phyloP scores from a whole-genome alignment of 2,329 filamentous ascomycete species.

The Pyrenophora teres region DNA sequence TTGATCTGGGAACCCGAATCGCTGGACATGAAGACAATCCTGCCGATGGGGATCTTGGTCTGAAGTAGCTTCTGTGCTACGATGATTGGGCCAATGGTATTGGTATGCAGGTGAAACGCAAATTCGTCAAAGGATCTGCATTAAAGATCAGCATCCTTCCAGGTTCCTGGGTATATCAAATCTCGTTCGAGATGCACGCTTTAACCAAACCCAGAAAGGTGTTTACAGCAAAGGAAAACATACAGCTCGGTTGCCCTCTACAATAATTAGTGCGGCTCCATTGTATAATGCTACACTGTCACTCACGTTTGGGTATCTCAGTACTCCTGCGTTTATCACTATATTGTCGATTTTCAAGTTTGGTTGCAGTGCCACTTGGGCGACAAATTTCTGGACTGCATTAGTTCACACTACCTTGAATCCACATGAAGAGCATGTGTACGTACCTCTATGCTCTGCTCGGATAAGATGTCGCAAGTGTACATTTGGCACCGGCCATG shows the following conservation, averaged over 20 bases:
- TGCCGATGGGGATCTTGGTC: slow-evolving; percentile 54
- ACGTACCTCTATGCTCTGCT: slow-evolving; percentile 55
- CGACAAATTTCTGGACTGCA: slow-evolving; percentile 49
- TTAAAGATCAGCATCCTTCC: slow-evolving; percentile 7
- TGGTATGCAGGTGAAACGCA: slow-evolving; percentile 60
- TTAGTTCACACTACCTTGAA: not conserved
- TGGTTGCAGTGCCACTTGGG: slow-evolving; percentile 46
- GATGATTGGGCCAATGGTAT: slow-evolving; percentile 64
- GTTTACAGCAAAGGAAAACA: slow-evolving; percentile 28
- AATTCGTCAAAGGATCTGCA: slow-evolving; percentile 59
- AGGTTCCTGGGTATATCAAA: slow-evolving; percentile 6
- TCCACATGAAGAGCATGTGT: not conserved
- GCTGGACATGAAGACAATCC: slow-evolving; percentile 60
- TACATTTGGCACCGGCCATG: slow-evolving; percentile 55
- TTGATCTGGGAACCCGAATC: slow-evolving; percentile 59
- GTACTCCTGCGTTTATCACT: slow-evolving; percentile 62
- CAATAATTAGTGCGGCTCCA: slow-evolving; percentile 32
- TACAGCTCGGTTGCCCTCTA: slow-evolving; percentile 59
- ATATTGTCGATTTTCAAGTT: slow-evolving; percentile 58
- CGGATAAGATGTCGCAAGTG: slow-evolving; percentile 59
- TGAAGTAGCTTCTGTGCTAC: slow-evolving; percentile 59
- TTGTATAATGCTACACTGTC: slow-evolving; percentile 9
- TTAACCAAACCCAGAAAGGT: slow-evolving; percentile 26
- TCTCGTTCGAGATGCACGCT: slow-evolving; percentile 23
- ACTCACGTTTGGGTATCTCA: slow-evolving; percentile 62